These are phyloP conservation scores for Cinchona pubescens DNA, from an alignment of 257 asterid genomes.

Conservation along the genomic window DNA sequence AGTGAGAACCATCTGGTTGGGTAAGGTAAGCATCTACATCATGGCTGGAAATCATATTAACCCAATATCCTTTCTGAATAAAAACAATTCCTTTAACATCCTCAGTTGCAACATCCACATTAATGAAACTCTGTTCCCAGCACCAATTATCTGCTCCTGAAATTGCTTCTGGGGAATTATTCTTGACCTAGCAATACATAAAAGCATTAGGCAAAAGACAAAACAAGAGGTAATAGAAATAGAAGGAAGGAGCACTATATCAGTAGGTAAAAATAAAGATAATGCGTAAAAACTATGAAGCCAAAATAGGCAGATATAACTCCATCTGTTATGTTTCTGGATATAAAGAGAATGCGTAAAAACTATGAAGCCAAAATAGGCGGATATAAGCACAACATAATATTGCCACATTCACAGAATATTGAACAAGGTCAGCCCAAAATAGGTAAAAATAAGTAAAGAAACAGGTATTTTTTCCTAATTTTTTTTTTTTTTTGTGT, in stretches of 20 bases:
- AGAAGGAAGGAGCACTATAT: background rate
- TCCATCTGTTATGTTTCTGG: background rate
- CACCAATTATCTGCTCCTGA: constrained; percentile 87
- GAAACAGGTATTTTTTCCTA: no score
- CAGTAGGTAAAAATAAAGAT: background rate
- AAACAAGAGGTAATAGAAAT: background rate
- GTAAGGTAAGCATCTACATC: constrained; percentile 70
- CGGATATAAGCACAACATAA: background rate
- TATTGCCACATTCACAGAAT: background rate
- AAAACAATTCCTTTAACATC: constrained; percentile 75
- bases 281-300: background rate
- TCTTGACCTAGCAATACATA: constrained; percentile 56
- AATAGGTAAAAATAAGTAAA: background rate
- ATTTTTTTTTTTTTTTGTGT: no score
- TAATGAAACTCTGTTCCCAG: constrained; percentile 66
- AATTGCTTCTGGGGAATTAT: constrained; percentile 34
- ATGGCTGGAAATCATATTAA: constrained; percentile 72
- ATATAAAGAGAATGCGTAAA: background rate
- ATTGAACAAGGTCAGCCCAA: background rate
- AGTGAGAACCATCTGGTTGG: constrained; percentile 53
- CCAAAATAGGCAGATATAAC: background rate
- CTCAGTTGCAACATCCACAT: constrained; percentile 69
- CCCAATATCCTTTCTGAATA: constrained; percentile 85
- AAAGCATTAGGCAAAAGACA: background rate
- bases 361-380: background rate